Conservation (phyloP, 306 rosid species). For the Cotoneaster glaucophyllus region DNA sequence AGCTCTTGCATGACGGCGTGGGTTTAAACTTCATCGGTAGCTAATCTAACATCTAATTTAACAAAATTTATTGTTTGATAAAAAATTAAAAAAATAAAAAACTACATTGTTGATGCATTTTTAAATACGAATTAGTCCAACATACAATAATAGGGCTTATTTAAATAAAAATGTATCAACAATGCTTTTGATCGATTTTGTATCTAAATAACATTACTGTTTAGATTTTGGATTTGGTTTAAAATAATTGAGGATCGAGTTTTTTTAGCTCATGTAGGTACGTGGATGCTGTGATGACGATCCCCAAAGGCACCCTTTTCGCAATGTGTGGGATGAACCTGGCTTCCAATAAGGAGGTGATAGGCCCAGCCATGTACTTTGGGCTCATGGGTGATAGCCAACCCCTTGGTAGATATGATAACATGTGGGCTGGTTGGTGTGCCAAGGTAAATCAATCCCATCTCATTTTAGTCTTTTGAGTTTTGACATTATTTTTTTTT, state of each 20-base stretch:
- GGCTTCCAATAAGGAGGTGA: constrained; percentile 35
- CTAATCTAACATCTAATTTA: too few relatives aligned
- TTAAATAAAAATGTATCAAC: not conserved
- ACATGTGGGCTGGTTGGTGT: constrained; percentile 56
- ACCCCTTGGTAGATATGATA: constrained; percentile 42
- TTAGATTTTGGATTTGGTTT: not conserved
- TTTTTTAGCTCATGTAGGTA: constrained; percentile 14
- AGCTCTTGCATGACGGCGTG: too few relatives aligned
- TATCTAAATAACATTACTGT: not conserved
- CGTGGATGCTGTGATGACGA: constrained; percentile 38
- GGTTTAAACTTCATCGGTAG: too few relatives aligned
- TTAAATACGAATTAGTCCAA: not conserved
- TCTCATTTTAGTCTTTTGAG: not conserved
- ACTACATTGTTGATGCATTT: too few relatives aligned
- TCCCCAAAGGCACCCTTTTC: constrained; percentile 44
- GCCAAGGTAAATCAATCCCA: constrained; percentile 22
- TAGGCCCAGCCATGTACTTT: constrained; percentile 49
- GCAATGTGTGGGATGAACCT: constrained; percentile 54
- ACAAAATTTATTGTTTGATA: too few relatives aligned
- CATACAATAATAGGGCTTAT: too few relatives aligned
- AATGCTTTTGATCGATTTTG: not conserved
- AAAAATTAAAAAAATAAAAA: too few relatives aligned
- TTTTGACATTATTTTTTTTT: too few relatives aligned
- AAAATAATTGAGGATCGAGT: not conserved
- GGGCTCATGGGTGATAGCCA: constrained; percentile 52